A percentile compares a stretch with the other conserved stretches of the same genome.
phyloP scores from a whole-genome alignment of 768 basidiomycete genomes.

The Calocera viscosa region DNA sequence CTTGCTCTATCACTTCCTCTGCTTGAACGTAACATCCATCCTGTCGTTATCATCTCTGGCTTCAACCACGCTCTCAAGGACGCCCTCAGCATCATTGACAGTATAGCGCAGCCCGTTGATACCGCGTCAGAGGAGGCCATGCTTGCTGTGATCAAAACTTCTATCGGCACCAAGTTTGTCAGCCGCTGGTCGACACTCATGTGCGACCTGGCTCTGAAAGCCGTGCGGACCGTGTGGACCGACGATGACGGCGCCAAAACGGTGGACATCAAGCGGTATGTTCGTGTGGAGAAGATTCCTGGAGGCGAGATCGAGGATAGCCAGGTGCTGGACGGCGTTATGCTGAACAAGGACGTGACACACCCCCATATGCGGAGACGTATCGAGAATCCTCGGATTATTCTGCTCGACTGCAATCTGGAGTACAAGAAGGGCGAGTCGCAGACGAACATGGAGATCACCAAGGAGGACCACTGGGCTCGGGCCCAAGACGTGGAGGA shows the following conservation, averaged over 20 bases:
- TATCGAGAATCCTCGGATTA: conserved; percentile 77
- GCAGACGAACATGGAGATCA: conserved; percentile 98
- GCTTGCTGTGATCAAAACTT: conserved; percentile 94
- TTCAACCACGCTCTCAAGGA: conserved; percentile 94
- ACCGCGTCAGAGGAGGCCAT: conserved; percentile 74
- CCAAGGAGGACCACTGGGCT: conserved; percentile 86
- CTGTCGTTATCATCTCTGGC: conserved; percentile 95
- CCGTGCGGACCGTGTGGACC: conserved; percentile 75
- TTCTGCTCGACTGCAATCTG: conserved; percentile 84
- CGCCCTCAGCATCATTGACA: conserved; percentile 75
- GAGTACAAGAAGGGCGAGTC: conserved; percentile 99
- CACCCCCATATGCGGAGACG: conserved; percentile 92
- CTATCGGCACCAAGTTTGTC: conserved; percentile 97
- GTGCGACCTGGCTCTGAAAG: conserved; percentile 88
- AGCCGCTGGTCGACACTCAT: conserved; percentile 94
- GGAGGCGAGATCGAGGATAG: conserved; percentile 96
- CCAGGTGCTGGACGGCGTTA: conserved; percentile 73
- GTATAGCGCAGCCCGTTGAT: conserved; percentile 83
- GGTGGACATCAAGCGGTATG: conserved; percentile 97
- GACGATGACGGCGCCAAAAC: conserved; percentile 68
- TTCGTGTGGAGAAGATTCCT: conserved; percentile 91
- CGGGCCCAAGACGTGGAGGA: conserved; percentile 90
- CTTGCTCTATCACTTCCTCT: conserved; percentile 87
- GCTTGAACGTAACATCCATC: conserved; percentile 94
- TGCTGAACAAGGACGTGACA: conserved; percentile 98